phyloP scores from a whole-genome alignment of 2,329 filamentous ascomycete species.

The Passalora sequoiae region DNA sequence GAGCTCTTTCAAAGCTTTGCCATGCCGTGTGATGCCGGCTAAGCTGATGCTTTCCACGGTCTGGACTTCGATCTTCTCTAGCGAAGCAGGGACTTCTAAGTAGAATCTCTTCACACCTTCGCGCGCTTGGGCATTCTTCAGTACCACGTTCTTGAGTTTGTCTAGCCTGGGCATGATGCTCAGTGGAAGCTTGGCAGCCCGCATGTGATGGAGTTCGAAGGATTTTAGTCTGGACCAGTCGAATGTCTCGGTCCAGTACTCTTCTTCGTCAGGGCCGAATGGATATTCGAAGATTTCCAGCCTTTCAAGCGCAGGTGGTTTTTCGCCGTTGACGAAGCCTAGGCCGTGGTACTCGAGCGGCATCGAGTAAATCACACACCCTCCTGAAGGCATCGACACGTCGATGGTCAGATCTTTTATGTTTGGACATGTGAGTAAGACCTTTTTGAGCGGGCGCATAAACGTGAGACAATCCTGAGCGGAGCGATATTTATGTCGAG shows the following conservation, averaged over 20 bases:
- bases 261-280: slow-evolving; percentile 1
- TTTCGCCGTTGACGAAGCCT: slow-evolving; percentile 3
- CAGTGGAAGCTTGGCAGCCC: neutral
- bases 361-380: neutral
- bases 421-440: neutral
- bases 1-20: neutral
- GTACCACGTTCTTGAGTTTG: neutral
- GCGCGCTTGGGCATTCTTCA: neutral
- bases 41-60: neutral
- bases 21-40: neutral
- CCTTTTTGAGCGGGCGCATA: neutral
- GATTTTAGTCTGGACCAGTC: slow-evolving; percentile 1
- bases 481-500: too few relatives aligned
- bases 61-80: neutral
- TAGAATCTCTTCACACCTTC: neutral
- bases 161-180: neutral
- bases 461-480: too few relatives aligned
- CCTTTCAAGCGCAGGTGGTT: neutral
- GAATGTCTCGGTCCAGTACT: slow-evolving; percentile 3
- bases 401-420: neutral
- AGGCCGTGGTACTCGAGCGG: neutral
- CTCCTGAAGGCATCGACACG: neutral
- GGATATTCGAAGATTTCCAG: neutral
- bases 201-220: neutral
- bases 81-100: neutral